phyloP scores from a whole-genome alignment of 768 basidiomycete genomes.

The Suillus sp. region DNA sequence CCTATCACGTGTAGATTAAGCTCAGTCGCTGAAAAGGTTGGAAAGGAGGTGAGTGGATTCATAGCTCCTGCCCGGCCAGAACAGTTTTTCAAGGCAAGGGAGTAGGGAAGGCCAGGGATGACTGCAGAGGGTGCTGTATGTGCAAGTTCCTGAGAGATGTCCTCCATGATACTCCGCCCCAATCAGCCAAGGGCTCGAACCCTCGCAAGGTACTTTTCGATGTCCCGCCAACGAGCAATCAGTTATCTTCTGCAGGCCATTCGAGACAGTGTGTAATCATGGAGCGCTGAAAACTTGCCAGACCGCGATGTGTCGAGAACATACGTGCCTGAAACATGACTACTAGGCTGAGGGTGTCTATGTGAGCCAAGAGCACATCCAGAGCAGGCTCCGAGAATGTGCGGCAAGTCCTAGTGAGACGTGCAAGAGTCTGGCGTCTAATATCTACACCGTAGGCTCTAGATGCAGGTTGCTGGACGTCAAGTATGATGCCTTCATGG shows the following conservation, averaged over 20 bases:
- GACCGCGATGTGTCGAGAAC: neutral
- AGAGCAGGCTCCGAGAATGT: constrained; percentile 3
- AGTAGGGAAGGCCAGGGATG: neutral
- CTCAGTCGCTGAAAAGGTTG: neutral
- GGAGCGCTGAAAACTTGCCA: neutral
- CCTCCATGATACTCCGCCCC: neutral
- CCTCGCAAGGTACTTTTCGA: neutral
- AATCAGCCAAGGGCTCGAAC: neutral
- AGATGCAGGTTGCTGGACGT: neutral
- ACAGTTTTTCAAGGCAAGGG: neutral
- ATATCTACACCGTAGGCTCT: neutral
- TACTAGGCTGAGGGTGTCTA: neutral
- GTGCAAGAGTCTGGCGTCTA: neutral
- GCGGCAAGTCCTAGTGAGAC: constrained; percentile 1
- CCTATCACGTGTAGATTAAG: neutral
- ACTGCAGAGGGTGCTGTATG: neutral
- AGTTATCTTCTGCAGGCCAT: neutral
- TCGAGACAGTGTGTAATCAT: neutral
- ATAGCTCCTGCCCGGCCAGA: neutral
- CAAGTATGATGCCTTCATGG: neutral
- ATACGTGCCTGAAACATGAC: neutral
- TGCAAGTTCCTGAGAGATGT: neutral
- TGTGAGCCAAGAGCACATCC: neutral
- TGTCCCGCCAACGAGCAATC: neutral
- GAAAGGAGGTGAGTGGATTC: neutral